These are phyloP conservation scores for Lactarius pseudohatsudake DNA, from an alignment of 768 basidiomycete species.

Conservation along the genomic window DNA sequence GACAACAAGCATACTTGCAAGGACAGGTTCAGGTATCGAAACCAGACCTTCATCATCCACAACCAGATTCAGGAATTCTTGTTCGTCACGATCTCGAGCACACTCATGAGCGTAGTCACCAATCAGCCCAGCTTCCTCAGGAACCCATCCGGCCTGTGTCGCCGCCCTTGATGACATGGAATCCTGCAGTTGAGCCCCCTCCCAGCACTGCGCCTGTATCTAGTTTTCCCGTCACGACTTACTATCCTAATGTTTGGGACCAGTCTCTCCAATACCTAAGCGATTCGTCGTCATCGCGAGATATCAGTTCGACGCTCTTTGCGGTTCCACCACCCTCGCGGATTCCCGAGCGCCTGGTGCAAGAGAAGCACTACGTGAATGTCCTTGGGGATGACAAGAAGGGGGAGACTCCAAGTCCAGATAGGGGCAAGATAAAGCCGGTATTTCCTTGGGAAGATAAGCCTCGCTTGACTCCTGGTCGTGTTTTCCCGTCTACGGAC, in stretches of 20 bases:
- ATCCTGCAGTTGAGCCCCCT: conserved; percentile 77
- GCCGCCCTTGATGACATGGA: conserved; percentile 73
- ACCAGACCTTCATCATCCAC: conserved; percentile 32
- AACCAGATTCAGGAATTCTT: conserved; percentile 27
- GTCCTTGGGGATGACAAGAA: conserved; percentile 48
- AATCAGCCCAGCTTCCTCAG: conserved; percentile 28
- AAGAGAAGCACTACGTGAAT: conserved; percentile 71
- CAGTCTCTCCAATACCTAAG: conserved; percentile 48
- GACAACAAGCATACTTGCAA: conserved; percentile 12
- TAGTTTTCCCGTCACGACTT: conserved; percentile 70
- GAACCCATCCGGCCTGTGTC: conserved; percentile 50
- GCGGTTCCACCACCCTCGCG: conserved; percentile 55
- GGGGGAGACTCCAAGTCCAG: conserved; percentile 56
- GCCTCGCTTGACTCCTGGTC: conserved; percentile 61
- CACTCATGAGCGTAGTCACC: conserved; percentile 31
- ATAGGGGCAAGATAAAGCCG: conserved; percentile 66
- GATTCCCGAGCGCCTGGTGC: conserved; percentile 66
- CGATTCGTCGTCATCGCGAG: conserved; percentile 29
- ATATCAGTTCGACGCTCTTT: conserved; percentile 48
- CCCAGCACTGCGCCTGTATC: conserved; percentile 57
- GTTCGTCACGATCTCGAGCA: conserved; percentile 32
- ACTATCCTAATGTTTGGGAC: conserved; percentile 90
- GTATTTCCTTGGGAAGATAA: conserved; percentile 97
- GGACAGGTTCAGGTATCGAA: conserved; percentile 30
- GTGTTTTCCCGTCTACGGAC: conserved; percentile 55